Conservation (phyloP, 441 rosid species). For the Syzygium syzygioides region DNA sequence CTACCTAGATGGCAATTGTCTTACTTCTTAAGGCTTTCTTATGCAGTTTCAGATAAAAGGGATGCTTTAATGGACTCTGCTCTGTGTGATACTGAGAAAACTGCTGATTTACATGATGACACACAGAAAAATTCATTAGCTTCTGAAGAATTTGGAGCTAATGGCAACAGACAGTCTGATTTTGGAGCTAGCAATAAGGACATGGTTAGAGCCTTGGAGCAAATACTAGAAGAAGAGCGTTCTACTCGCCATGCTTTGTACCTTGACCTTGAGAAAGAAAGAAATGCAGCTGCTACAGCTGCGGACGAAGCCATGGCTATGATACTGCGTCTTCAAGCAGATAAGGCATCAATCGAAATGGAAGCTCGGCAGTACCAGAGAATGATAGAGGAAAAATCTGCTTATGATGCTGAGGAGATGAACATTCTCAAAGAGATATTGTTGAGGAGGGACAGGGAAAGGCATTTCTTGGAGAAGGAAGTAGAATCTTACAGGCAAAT, state of each 20-base stretch:
- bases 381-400: slow-evolving; percentile 73
- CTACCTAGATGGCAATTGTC: not conserved
- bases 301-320: slow-evolving; percentile 76
- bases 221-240: slow-evolving; percentile 36
- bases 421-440: slow-evolving; percentile 73
- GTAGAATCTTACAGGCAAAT: slow-evolving; percentile 54
- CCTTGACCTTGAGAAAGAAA: slow-evolving; percentile 75
- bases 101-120: slow-evolving; percentile 14
- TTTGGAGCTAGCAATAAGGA: slow-evolving; percentile 19
- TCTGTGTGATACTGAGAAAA: slow-evolving; percentile 25
- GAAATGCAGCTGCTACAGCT: slow-evolving; percentile 71
- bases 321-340: slow-evolving; percentile 64
- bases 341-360: slow-evolving; percentile 54
- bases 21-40: not conserved
- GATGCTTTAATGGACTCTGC: slow-evolving; percentile 22
- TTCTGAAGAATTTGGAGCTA: slow-evolving; percentile 21
- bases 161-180: slow-evolving; percentile 11
- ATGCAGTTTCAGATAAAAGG: slow-evolving; percentile 25
- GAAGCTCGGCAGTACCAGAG: slow-evolving; percentile 73
- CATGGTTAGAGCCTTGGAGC: slow-evolving; percentile 31
- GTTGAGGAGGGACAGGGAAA: slow-evolving; percentile 73
- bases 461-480: slow-evolving; percentile 73
- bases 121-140: slow-evolving; percentile 14
- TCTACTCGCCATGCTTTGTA: slow-evolving; percentile 33
- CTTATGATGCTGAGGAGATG: slow-evolving; percentile 78